Base-by-base conservation (phyloP, 345 rosid genomes). In the Diplotaxis tenuifolia region DNA sequence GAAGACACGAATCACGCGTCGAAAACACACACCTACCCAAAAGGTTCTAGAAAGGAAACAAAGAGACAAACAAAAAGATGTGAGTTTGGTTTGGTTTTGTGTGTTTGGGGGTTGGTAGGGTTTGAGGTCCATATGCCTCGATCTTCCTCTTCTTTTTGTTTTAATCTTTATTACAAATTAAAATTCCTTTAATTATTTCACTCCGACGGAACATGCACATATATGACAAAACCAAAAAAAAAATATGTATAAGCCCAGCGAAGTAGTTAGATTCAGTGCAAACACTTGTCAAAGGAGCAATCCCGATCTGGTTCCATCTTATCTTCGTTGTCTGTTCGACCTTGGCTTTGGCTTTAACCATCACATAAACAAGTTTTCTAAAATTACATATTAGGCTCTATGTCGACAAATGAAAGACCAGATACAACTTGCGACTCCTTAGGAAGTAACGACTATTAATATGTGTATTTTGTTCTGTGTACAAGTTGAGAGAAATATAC, bases 261-360 rank as follows among this genome's bases (percentile, higher is more conserved):
- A 75, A 70, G 79, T 29, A 64, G 53, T 70, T 70, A 75, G 31
- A 76, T 56, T 70, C 75, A 65, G 72, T 76, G 80, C 80, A 76
- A 76, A 70, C 75, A 76, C 75, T 76, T 76, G 75, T 65, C 67
- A 76, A 56, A 70, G 75, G 75, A 76, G 75, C 34, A 70, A 55
- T 76, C 80, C n/a, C 70, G 55, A 64, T 70, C 67, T 57, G 62
- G 52, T 76, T 76, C 71, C 80, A 70, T 76, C 80, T 70, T 76
- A 34, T 64, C 71, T 76, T 76, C 80, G 72, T 47, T 76, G 25
- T 64, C 31, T 70, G 80, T 6, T 76, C 75, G 75, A 76, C 80
- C 75, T 76, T 65, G 80, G 80, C 75, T 57, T 75, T 76, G 67
- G 61, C 25, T 70, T 52, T 76, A 25, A 62, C 45, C 65, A 54